Evolutionary conservation across 352 stramenopile genomes (phyloP), one percentile per base, ranked within the genome.

Genomic region (Phytopythium ostracodes): DNA sequence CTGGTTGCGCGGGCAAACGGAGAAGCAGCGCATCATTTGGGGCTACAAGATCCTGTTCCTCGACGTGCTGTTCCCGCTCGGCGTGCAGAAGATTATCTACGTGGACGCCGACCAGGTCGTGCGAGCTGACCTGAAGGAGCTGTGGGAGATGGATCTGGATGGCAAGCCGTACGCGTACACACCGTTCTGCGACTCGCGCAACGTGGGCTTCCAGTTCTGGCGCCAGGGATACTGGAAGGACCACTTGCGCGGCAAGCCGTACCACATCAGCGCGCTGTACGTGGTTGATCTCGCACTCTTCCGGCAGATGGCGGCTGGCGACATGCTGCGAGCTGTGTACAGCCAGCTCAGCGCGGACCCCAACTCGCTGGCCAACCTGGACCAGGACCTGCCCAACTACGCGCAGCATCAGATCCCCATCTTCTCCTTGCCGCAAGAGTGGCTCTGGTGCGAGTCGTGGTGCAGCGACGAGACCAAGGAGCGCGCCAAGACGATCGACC

Each of bases 11-110:
- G 86, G 90, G 59, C 97, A 99, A 75, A 99, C 89, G 18, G 96
- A 99, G 76, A 99, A 99, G 78, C 98, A 99, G 84, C 87, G 98
- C 33, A 99, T 99, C 67, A 99, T 99, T 68, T 99, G 98, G 98
- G 98, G 97, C 18, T 99, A 99, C 87, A 99, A 99, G 81, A 99
- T 99, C 72, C 81, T 99, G 1, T 99, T 99, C 73, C 72, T 99
- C 25, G 98, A 99, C 73, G 98, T 99, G 40, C 76, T 99, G 2
- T 99, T 99, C 72, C 98, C 98, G 17, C 84, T 99, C 9, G 85
- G 96, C 62, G 92, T 99, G 22, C 96, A 99, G 69, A 99, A 99
- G 77, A 98, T 99, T 56, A 98, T 98, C 60, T 99, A 99, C 75
- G 98, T 99, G 33, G 98, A 99, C 72, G 96, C 98, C 1, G 98